Conservation (phyloP, 345 rosid genomes). For the Syzygium grande region DNA sequence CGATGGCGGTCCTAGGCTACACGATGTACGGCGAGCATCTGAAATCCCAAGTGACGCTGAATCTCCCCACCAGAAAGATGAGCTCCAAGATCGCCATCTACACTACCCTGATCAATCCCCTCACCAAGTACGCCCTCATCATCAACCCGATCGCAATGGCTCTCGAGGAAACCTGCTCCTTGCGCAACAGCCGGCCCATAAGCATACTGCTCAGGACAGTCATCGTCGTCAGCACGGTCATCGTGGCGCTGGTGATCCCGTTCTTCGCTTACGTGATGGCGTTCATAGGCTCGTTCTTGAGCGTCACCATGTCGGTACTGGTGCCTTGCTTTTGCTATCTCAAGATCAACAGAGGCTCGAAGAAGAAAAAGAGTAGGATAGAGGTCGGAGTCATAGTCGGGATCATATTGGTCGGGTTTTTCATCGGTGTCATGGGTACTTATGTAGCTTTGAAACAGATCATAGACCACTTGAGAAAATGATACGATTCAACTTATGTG, state of each 20-base stretch:
- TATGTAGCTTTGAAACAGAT: conserved; percentile 44
- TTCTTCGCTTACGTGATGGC: conserved; percentile 65
- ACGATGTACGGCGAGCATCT: conserved; percentile 49
- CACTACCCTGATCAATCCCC: conserved; percentile 48
- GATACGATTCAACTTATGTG: background rate
- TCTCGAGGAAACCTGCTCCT: conserved; percentile 29
- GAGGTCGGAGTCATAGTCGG: conserved; percentile 24
- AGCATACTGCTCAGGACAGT: conserved; percentile 37
- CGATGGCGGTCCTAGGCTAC: conserved; percentile 57
- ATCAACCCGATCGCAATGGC: conserved; percentile 45
- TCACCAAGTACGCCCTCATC: conserved; percentile 48
- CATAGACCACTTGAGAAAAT: conserved; percentile 17
- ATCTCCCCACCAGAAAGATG: conserved; percentile 40
- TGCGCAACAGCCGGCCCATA: conserved; percentile 16
- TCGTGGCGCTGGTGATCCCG: conserved; percentile 49
- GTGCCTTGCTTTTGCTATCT: conserved; percentile 64
- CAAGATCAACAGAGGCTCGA: conserved; percentile 23
- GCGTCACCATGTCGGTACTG: conserved; percentile 40
- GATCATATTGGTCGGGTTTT: conserved; percentile 27
- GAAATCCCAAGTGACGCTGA: conserved; percentile 60
- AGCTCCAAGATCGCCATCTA: conserved; percentile 45
- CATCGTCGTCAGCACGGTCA: conserved; percentile 37
- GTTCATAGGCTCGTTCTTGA: conserved; percentile 46
- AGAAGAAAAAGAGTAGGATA: conserved; percentile 9
- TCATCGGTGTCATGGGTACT: conserved; percentile 35